Evolutionary conservation across 1,284 basidiomycete species (phyloP).

Genomic region (Fomitopsis palustris): DNA sequence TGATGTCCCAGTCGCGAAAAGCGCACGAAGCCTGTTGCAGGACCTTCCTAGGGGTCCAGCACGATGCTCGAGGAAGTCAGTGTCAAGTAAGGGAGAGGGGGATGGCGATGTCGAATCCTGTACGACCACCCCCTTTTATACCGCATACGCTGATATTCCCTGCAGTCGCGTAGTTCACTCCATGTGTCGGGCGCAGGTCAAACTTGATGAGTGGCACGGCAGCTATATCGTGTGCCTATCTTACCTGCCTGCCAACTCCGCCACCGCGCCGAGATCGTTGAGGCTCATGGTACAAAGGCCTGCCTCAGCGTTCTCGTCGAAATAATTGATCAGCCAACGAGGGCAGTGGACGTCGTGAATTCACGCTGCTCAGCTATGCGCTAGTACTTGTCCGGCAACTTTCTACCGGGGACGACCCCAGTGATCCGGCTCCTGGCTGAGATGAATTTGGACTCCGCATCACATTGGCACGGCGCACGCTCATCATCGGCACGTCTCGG

Average conservation of each 20-base stretch:
- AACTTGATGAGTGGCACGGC: background rate
- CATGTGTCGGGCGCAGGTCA: no score
- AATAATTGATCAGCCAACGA: background rate
- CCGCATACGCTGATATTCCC: background rate
- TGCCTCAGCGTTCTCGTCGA: background rate
- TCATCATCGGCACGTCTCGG: background rate
- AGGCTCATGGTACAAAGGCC: background rate
- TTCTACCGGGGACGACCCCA: background rate
- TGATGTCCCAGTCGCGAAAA: background rate
- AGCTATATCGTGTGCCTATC: background rate
- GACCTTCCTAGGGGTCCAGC: background rate
- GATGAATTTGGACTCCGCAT: slow-evolving; percentile 6
- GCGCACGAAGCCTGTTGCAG: background rate
- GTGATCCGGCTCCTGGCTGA: slow-evolving; percentile 5
- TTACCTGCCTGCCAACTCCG: background rate
- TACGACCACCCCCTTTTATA: background rate
- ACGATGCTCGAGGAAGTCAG: background rate
- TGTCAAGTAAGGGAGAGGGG: background rate
- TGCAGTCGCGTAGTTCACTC: no score
- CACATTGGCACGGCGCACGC: background rate
- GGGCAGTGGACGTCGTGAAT: background rate
- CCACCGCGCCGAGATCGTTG: background rate
- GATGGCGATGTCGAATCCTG: background rate
- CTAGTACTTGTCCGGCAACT: background rate
- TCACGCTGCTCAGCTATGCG: slow-evolving; percentile 1